Evolutionary conservation across 129 eudicot genomes (phyloP).

Genomic region (carrot (Daucus carota)): DNA sequence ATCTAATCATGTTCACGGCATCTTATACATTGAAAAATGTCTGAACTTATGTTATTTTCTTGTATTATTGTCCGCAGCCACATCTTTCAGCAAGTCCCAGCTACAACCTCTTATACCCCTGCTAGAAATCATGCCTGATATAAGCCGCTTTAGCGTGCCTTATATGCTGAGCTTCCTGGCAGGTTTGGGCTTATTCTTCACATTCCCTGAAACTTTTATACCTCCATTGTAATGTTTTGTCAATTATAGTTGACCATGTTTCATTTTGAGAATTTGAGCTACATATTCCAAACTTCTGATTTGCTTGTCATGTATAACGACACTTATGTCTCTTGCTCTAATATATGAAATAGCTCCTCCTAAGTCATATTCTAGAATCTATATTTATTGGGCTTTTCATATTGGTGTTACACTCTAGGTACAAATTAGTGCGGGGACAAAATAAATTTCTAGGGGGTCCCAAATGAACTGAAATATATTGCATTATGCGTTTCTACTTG

Average conservation of each 20-base stretch:
- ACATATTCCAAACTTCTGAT: background rate
- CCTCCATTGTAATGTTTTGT: conserved; percentile 1
- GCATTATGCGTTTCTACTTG: too few relatives aligned
- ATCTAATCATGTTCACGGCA: background rate
- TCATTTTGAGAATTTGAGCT: background rate
- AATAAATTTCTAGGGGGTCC: too few relatives aligned
- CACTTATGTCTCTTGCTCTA: background rate
- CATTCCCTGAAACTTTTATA: background rate
- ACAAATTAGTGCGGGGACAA: too few relatives aligned
- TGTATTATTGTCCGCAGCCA: conserved; percentile 45
- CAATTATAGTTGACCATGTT: background rate
- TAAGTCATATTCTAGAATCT: background rate
- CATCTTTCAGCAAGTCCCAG: conserved; percentile 53
- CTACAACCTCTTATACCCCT: conserved; percentile 37
- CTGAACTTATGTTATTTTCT: background rate
- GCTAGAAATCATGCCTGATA: conserved; percentile 39
- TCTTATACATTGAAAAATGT: background rate
- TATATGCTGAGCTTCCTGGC: conserved; percentile 31
- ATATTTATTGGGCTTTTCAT: background rate
- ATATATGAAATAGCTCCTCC: background rate
- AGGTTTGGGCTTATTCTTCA: conserved; percentile 30
- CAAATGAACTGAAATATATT: too few relatives aligned
- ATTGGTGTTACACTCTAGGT: background rate
- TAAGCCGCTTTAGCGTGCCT: conserved; percentile 32
- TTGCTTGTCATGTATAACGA: background rate